Conservation (phyloP, 371 early-diverging fungal genomes). For the Mortierella sp. region DNA sequence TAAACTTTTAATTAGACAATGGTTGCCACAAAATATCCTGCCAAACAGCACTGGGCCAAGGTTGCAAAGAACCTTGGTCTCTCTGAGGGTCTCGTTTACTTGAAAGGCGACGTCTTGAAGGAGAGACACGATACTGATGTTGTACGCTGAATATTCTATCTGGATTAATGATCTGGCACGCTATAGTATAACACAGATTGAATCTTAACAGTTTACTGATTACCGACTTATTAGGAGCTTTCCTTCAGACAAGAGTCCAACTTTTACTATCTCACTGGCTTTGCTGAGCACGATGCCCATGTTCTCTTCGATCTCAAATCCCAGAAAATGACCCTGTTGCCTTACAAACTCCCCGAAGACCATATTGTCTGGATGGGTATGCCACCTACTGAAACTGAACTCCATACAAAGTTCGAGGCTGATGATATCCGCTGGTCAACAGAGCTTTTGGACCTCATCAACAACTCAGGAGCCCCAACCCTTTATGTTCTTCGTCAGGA, state of each 20-base stretch:
- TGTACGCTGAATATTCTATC: constrained; percentile 36
- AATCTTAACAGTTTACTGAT: not conserved
- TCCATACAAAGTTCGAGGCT: constrained; percentile 69
- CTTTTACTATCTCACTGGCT: constrained; percentile 84
- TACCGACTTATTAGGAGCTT: constrained; percentile 58
- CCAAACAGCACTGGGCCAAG: constrained; percentile 74
- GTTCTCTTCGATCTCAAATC: constrained; percentile 78
- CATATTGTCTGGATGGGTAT: constrained; percentile 90
- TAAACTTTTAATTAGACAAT: constrained; percentile 28
- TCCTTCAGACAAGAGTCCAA: constrained; percentile 90
- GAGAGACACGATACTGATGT: constrained; percentile 84
- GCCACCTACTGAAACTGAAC: constrained; percentile 65
- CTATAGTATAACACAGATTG: no score
- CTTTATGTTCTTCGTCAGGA: constrained; percentile 60
- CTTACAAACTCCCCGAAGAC: constrained; percentile 77
- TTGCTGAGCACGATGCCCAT: constrained; percentile 80
- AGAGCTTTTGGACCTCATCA: constrained; percentile 59
- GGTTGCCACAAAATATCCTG: constrained; percentile 60
- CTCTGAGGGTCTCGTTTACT: constrained; percentile 73
- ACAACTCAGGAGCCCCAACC: constrained; percentile 46
- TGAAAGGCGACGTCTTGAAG: constrained; percentile 72
- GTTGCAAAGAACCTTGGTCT: constrained; percentile 70
- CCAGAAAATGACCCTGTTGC: constrained; percentile 71
- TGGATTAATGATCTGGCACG: not conserved
- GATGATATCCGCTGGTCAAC: constrained; percentile 71